Evolutionary conservation across 257 asterid genomes (phyloP).

Genomic region (Nicotiana undulata): DNA sequence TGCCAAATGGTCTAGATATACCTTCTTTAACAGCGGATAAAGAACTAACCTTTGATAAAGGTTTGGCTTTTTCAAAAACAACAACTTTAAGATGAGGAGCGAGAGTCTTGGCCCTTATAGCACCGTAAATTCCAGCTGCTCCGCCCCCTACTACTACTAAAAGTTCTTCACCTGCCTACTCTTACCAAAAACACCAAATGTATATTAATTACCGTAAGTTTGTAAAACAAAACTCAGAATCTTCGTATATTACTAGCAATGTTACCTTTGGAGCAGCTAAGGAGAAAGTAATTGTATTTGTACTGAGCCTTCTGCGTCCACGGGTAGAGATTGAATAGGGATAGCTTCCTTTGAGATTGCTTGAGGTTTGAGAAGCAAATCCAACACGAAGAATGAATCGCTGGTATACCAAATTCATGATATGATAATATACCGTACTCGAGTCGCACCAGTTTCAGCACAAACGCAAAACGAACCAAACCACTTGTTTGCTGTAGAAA

Average conservation of each 20-base stretch:
- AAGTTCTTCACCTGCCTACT: constrained; percentile 51
- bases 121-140: constrained; percentile 94
- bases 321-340: constrained; percentile 20
- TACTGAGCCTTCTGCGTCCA: constrained; percentile 28
- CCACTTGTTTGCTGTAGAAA: too few relatives aligned
- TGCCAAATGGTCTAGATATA: too few relatives aligned
- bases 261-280: constrained; percentile 37
- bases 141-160: constrained; percentile 91
- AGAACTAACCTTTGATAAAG: constrained; percentile 68
- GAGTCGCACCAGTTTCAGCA: background rate
- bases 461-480: background rate
- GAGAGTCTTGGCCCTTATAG: constrained; percentile 81
- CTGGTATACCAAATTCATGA: constrained; percentile 16
- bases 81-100: constrained; percentile 73
- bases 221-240: background rate
- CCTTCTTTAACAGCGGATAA: too few relatives aligned
- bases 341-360: constrained; percentile 5
- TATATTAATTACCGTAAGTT: background rate
- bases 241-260: background rate
- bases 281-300: constrained; percentile 35
- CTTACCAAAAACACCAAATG: background rate
- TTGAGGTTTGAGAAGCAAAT: constrained; percentile 25
- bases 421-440: background rate
- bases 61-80: constrained; percentile 80
- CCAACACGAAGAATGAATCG: constrained; percentile 12